Evolutionary conservation across 2,329 filamentous ascomycete genomes (phyloP).

Genomic region (Phoma sp.): DNA sequence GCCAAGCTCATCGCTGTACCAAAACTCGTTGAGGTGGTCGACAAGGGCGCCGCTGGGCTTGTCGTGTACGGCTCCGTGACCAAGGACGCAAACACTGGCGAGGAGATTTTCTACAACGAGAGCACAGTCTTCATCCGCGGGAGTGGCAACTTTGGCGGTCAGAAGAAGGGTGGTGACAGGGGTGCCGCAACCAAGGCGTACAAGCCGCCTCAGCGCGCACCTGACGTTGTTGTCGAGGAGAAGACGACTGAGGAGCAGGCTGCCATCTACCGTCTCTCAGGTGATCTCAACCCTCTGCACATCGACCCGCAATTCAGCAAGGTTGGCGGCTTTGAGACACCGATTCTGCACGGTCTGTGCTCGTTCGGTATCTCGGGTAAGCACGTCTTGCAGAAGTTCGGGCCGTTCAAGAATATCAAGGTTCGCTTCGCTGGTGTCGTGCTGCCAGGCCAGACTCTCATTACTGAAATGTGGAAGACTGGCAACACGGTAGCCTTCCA

Average conservation of each 20-base stretch:
- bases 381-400: slow-evolving; percentile 84
- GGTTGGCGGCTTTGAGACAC: slow-evolving; percentile 90
- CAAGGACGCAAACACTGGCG: slow-evolving; percentile 81
- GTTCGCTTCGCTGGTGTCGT: slow-evolving; percentile 89
- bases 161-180: slow-evolving; percentile 76
- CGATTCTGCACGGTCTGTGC: slow-evolving; percentile 96
- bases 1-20: slow-evolving; percentile 77
- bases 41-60: slow-evolving; percentile 91
- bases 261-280: slow-evolving; percentile 88
- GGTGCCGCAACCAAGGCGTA: slow-evolving; percentile 82
- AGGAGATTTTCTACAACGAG: slow-evolving; percentile 97
- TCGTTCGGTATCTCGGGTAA: slow-evolving; percentile 91
- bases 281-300: slow-evolving; percentile 95
- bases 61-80: slow-evolving; percentile 82
- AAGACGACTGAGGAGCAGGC: slow-evolving; percentile 90
- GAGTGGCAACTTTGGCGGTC: slow-evolving; percentile 86
- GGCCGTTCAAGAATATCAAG: slow-evolving; percentile 88
- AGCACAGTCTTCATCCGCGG: slow-evolving; percentile 91
- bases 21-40: slow-evolving; percentile 89
- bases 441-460: slow-evolving; percentile 82
- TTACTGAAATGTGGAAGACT: slow-evolving; percentile 95
- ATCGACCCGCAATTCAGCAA: slow-evolving; percentile 94
- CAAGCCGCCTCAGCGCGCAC: slow-evolving; percentile 74
- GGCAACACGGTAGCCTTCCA: slow-evolving; percentile 82
- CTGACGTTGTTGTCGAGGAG: slow-evolving; percentile 84